phyloP scores from a whole-genome alignment of 768 basidiomycete species.

The Suillus ampliporus region DNA sequence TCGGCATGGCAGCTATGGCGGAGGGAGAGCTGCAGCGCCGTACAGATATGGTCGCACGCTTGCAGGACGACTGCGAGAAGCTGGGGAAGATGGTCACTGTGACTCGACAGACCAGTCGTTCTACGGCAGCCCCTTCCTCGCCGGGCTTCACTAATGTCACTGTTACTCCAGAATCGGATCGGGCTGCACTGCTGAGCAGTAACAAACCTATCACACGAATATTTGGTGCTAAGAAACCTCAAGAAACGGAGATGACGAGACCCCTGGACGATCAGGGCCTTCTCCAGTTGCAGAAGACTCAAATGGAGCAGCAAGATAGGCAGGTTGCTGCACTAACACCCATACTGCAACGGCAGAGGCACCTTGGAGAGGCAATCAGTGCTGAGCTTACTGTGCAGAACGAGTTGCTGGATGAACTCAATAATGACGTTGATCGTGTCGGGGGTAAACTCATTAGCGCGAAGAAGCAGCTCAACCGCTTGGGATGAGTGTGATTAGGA shows the following conservation, averaged over 20 bases:
- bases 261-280: slow-evolving; percentile 87
- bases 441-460: slow-evolving; percentile 79
- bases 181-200: slow-evolving; percentile 66
- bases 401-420: slow-evolving; percentile 83
- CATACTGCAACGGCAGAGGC: slow-evolving; percentile 82
- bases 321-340: slow-evolving; percentile 82
- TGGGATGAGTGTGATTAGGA: slow-evolving; percentile 51
- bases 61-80: slow-evolving; percentile 92
- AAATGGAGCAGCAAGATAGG: slow-evolving; percentile 84
- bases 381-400: slow-evolving; percentile 84
- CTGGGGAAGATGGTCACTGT: slow-evolving; percentile 85
- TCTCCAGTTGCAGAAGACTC: slow-evolving; percentile 75
- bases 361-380: slow-evolving; percentile 85
- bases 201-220: slow-evolving; percentile 68
- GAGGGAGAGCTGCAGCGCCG: slow-evolving; percentile 92
- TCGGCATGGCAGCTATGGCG: slow-evolving; percentile 75
- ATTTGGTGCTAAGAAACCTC: slow-evolving; percentile 71
- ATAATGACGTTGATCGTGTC: slow-evolving; percentile 75
- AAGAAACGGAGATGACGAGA: slow-evolving; percentile 86
- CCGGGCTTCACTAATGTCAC: slow-evolving; percentile 32
- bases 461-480: slow-evolving; percentile 81
- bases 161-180: slow-evolving; percentile 57
- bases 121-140: slow-evolving; percentile 36
- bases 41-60: slow-evolving; percentile 84
- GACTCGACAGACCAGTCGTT: slow-evolving; percentile 58